These are phyloP conservation scores for Ophiobolus disseminans DNA, from an alignment of 2,329 filamentous ascomycete species.

Conservation along the genomic window DNA sequence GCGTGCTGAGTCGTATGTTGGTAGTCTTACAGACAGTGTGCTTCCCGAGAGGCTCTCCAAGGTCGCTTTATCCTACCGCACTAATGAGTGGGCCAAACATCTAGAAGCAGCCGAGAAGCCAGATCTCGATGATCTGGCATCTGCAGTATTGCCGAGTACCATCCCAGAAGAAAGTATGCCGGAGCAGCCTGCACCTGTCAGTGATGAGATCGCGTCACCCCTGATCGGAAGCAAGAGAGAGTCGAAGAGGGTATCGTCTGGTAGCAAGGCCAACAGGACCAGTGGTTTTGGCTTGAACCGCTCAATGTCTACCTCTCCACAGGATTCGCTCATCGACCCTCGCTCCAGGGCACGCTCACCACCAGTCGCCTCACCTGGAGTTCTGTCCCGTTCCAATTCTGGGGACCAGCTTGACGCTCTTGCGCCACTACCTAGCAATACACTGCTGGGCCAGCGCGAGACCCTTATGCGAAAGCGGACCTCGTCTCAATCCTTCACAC, in stretches of 20 bases:
- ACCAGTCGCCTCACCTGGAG: conserved; percentile 18
- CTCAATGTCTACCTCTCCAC: conserved; percentile 32
- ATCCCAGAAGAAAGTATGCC: conserved; percentile 46
- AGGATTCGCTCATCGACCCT: conserved; percentile 24
- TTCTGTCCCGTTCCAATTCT: conserved; percentile 34
- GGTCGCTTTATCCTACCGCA: conserved; percentile 82
- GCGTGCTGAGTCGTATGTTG: conserved; percentile 50
- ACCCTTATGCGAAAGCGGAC: conserved; percentile 55
- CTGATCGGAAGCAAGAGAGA: conserved; percentile 23
- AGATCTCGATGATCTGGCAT: conserved; percentile 66
- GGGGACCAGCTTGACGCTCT: conserved; percentile 17
- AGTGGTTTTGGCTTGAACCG: conserved; percentile 24
- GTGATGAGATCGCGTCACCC: conserved; percentile 34
- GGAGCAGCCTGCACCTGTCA: conserved; percentile 64
- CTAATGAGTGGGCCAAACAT: conserved; percentile 96
- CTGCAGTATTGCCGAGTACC: conserved; percentile 54
- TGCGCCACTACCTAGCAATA: conserved; percentile 47
- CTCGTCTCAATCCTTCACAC: conserved; percentile 49
- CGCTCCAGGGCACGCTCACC: conserved; percentile 25
- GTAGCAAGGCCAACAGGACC: conserved; percentile 26
- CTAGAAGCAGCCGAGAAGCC: conserved; percentile 78
- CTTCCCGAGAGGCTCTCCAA: conserved; percentile 76
- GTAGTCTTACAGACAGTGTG: conserved; percentile 55
- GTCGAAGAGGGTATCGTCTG: conserved; percentile 34
- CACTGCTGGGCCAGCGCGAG: conserved; percentile 62